A percentile compares a stretch with the other conserved stretches of the same genome.
Evolutionary conservation across 139 green algal genomes (phyloP).

Genomic region (Micromonas pusilla): DNA sequence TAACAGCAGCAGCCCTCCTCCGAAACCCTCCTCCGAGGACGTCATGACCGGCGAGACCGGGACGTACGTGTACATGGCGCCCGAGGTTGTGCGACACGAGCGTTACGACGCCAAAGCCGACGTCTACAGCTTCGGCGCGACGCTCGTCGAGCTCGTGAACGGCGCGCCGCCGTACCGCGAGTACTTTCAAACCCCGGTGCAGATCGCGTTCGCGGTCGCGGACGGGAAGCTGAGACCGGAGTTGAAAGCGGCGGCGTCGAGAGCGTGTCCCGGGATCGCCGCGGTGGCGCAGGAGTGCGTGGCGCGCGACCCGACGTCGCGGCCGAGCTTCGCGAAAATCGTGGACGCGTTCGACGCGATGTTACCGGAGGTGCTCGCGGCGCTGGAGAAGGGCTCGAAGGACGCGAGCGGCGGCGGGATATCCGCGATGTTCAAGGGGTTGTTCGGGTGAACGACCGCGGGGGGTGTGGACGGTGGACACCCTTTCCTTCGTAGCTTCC

Average conservation of each 20-base stretch:
- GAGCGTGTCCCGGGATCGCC: not conserved
- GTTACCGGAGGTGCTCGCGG: not conserved
- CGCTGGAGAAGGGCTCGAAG: not conserved
- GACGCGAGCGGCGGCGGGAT: not conserved
- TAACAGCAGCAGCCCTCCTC: not conserved
- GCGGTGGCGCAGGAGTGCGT: not conserved
- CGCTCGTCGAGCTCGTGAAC: slow-evolving; percentile 90
- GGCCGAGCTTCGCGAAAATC: not conserved
- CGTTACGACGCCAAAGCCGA: slow-evolving; percentile 81
- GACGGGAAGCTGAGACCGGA: not conserved
- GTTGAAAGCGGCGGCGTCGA: not conserved
- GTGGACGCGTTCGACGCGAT: not conserved
- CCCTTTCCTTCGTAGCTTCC: no score
- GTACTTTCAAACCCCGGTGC: slow-evolving; percentile 20
- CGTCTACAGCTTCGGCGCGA: slow-evolving; percentile 83
- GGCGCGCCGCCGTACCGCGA: slow-evolving; percentile 78
- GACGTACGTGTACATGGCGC: slow-evolving; percentile 70
- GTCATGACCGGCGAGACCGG: slow-evolving; percentile 8
- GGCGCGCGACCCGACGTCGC: not conserved
- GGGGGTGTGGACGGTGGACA: no score
- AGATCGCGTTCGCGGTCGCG: slow-evolving; percentile 6
- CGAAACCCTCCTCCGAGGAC: not conserved
- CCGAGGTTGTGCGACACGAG: slow-evolving; percentile 97
- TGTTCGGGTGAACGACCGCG: no score
- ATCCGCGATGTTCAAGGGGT: not conserved